Conservation (phyloP, 805 yeast species). For the Schwanniomyces polymorphus region DNA sequence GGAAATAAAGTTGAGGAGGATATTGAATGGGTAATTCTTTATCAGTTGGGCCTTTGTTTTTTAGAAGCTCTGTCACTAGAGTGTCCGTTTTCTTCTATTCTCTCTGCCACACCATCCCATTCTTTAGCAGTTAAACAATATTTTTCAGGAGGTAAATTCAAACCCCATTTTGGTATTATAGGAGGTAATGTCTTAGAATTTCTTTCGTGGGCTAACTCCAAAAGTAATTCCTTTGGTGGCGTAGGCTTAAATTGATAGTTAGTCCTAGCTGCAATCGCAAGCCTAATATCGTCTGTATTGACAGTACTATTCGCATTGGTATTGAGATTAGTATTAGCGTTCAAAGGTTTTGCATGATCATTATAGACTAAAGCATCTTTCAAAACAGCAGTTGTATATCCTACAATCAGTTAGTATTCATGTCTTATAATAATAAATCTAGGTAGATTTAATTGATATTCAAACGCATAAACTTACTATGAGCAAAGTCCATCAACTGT, state of each 20-base stretch:
- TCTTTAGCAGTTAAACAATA: conserved; percentile 86
- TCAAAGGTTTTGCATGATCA: conserved; percentile 66
- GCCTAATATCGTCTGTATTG: conserved; percentile 84
- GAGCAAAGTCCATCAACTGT: conserved; percentile 96
- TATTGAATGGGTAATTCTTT: not conserved
- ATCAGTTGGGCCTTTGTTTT: conserved; percentile 4
- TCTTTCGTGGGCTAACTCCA: conserved; percentile 90
- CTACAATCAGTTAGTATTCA: conserved; percentile 15
- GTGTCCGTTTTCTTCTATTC: conserved; percentile 16
- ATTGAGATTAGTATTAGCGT: conserved; percentile 22
- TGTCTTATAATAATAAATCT: not conserved
- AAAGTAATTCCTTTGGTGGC: conserved; percentile 86
- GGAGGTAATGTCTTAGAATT: conserved; percentile 89
- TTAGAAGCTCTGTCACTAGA: conserved; percentile 3
- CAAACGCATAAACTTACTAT: conserved; percentile 38
- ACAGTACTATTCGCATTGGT: conserved; percentile 51
- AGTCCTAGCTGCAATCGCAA: conserved; percentile 93
- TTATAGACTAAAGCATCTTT: conserved; percentile 88
- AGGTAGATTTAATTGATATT: not conserved
- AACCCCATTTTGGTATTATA: conserved; percentile 87
- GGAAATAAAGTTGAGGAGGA: too few relatives aligned
- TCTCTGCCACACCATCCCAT: conserved; percentile 49
- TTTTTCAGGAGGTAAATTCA: conserved; percentile 95
- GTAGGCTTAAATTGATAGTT: conserved; percentile 93
- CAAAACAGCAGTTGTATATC: conserved; percentile 81